Evolutionary conservation across 768 basidiomycete species (phyloP).

Genomic region (Clitopilus passeckerianus): DNA sequence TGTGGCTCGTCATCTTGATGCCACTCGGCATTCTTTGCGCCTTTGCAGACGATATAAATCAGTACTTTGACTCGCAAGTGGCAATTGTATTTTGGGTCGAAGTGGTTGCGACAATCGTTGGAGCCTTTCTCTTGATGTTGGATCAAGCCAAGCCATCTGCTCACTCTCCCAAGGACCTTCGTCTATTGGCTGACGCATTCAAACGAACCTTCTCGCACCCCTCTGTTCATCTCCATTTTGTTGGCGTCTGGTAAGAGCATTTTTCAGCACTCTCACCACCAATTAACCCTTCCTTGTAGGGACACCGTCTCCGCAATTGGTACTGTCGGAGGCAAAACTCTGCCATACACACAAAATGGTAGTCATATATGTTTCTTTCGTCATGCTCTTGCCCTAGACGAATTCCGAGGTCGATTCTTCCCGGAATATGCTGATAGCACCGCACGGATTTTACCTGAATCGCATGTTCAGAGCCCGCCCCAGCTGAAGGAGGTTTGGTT

Average conservation of each 20-base stretch:
- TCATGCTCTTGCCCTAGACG: conserved; percentile 76
- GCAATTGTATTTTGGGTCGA: neutral
- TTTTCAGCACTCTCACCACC: neutral
- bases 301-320: conserved; percentile 82
- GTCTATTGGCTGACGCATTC: neutral
- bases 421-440: neutral
- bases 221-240: neutral
- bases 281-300: conserved; percentile 29
- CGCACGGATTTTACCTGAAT: neutral
- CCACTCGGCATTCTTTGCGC: neutral
- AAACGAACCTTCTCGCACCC: neutral
- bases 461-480: neutral
- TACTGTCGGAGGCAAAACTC: conserved; percentile 41
- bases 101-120: neutral
- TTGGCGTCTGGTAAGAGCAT: neutral
- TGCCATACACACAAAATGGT: conserved; percentile 71
- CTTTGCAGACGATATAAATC: neutral
- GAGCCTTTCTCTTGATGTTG: neutral
- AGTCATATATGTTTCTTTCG: conserved; percentile 64
- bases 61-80: neutral
- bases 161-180: neutral
- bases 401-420: neutral
- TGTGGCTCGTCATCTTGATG: neutral
- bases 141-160: neutral
- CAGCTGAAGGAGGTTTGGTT: neutral